Percentiles rank a stretch among this genome's conserved stretches.
Conservation (phyloP, 208 protist species). For the Crithidia bombi region DNA sequence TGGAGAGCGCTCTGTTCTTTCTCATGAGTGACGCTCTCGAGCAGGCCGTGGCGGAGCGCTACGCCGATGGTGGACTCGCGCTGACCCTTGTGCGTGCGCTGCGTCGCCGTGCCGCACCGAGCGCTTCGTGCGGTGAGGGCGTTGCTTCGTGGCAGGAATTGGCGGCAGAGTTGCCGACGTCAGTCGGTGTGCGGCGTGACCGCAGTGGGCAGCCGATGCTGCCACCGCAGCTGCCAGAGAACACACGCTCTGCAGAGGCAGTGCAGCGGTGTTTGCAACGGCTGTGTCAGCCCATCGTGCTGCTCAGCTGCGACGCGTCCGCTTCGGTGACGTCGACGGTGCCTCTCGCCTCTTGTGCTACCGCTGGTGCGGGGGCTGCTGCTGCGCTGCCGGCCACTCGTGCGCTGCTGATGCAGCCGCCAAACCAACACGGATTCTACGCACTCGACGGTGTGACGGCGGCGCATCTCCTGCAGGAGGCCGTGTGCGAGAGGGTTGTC, state of each 20-base stretch:
- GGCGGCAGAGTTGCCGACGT: constrained; percentile 19
- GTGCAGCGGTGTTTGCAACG: constrained; percentile 33
- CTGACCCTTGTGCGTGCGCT: constrained; percentile 45
- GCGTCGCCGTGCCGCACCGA: constrained; percentile 10
- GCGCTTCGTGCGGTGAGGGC: constrained; percentile 14
- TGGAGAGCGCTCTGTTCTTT: constrained; percentile 27
- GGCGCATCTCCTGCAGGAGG: constrained; percentile 47
- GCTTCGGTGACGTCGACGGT: constrained; percentile 6
- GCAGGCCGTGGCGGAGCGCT: constrained; percentile 36
- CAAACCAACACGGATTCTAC: constrained; percentile 24
- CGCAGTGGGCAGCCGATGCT: constrained; percentile 15
- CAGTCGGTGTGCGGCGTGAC: constrained; percentile 17
- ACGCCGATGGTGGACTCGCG: constrained; percentile 28
- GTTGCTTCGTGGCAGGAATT: constrained; percentile 30
- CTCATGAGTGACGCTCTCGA: constrained; percentile 38
- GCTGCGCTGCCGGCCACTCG: constrained; percentile 20
- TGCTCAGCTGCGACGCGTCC: constrained; percentile 20
- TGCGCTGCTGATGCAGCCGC: constrained; percentile 21
- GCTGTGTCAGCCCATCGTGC: constrained; percentile 34
- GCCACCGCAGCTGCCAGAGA: not conserved
- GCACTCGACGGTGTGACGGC: constrained; percentile 32
- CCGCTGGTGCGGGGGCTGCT: not conserved
- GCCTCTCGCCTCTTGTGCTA: not conserved
- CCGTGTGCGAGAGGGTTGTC: constrained; percentile 70
- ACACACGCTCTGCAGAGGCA: constrained; percentile 24